These are phyloP conservation scores for Plasmodium coatneyi DNA, from an alignment of 169 alveolate genomes.

Conservation along the genomic window DNA sequence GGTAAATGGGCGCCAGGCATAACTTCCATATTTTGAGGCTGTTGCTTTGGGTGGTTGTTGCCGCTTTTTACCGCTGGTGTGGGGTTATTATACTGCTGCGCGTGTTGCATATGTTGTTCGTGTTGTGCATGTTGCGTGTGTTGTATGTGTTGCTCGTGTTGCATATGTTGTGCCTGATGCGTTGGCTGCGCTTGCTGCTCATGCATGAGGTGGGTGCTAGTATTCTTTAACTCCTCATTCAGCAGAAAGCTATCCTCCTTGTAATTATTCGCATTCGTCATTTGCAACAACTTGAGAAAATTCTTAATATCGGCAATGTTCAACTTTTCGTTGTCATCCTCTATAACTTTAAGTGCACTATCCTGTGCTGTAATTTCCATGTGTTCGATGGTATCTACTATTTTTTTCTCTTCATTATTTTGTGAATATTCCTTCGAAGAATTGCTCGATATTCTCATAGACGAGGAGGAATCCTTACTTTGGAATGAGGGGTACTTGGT, in stretches of 20 bases:
- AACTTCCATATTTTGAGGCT: background rate
- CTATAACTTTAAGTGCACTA: conserved; percentile 64
- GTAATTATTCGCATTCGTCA: conserved; percentile 13
- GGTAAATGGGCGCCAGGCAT: background rate
- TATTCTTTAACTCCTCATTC: conserved; percentile 13
- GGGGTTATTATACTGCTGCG: conserved; percentile 8
- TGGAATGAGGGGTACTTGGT: conserved; percentile 17
- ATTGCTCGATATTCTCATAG: conserved; percentile 62
- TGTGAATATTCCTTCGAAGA: conserved; percentile 40
- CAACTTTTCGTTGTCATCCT: conserved; percentile 64
- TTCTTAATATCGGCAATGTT: conserved; percentile 61
- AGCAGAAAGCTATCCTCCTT: conserved; percentile 38
- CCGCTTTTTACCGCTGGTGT: background rate
- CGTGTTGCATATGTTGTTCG: background rate
- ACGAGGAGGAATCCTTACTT: conserved; percentile 14
- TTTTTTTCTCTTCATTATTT: conserved; percentile 23
- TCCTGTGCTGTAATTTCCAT: conserved; percentile 72
- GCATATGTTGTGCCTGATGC: background rate
- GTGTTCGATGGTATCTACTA: conserved; percentile 49
- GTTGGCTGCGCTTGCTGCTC: background rate
- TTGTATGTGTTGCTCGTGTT: background rate
- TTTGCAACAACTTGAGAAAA: conserved; percentile 46
- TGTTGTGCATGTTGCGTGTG: background rate
- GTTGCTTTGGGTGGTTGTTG: background rate
- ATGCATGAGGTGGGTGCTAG: background rate